phyloP scores from a whole-genome alignment of 108 stramenopile genomes.

The Epithemia pelagica region DNA sequence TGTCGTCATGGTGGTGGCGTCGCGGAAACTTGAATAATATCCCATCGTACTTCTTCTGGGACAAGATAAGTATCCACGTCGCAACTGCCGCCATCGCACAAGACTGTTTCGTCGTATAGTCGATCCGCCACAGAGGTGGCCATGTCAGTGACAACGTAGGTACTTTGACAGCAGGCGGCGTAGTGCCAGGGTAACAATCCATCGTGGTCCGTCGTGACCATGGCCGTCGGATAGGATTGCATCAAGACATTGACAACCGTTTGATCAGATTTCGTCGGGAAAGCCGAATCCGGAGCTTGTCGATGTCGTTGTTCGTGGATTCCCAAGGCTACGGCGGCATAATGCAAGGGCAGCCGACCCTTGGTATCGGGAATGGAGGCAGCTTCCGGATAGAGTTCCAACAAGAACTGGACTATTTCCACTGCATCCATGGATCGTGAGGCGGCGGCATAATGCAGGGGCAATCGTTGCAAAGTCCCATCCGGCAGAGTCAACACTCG shows the following conservation, averaged over 20 bases:
- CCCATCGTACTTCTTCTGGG: constrained; percentile 32
- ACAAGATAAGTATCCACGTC: constrained; percentile 1
- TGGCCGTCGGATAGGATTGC: constrained; percentile 24
- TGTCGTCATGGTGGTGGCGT: too few species aligned
- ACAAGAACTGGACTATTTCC: constrained; percentile 12
- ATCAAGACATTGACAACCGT: constrained; percentile 17
- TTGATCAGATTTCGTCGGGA: too few species aligned
- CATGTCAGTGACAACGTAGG: constrained; percentile 7
- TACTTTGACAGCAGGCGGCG: constrained; percentile 22
- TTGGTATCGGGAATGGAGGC: constrained; percentile 26
- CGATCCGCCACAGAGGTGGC: not conserved
- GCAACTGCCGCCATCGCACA: too few species aligned
- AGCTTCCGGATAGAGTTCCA: not conserved
- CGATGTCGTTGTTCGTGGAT: constrained; percentile 13
- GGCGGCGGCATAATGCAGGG: not conserved
- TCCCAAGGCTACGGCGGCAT: constrained; percentile 44
- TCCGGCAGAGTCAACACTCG: not conserved
- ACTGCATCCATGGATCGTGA: not conserved
- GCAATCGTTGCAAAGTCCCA: not conserved
- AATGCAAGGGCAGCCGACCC: constrained; percentile 49
- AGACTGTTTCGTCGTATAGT: not conserved
- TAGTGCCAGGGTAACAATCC: constrained; percentile 57
- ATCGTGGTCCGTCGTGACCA: constrained; percentile 39
- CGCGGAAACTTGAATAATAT: constrained; percentile 13
- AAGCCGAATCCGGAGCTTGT: not conserved